These are phyloP conservation scores for Porcisia deanei DNA, from an alignment of 208 protist species.

Conservation along the genomic window DNA sequence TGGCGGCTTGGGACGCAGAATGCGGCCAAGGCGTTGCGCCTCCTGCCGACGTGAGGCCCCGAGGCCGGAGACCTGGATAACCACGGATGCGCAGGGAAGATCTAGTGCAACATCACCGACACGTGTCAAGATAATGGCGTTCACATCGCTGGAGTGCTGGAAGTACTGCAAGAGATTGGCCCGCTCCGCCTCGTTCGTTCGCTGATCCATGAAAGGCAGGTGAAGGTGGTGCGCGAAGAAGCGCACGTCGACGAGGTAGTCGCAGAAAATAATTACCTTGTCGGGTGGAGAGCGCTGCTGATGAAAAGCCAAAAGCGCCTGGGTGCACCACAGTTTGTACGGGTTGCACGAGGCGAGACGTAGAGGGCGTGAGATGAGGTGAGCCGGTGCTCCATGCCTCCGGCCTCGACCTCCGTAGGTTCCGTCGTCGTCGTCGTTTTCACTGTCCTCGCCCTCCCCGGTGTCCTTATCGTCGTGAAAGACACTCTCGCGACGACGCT, in stretches of 20 bases:
- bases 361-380: conserved; percentile 31
- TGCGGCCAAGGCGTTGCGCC: conserved; percentile 98
- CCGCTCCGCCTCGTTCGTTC: conserved; percentile 83
- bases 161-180: conserved; percentile 86
- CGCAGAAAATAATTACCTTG: conserved; percentile 94
- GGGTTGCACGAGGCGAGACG: conserved; percentile 88
- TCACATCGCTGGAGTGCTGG: conserved; percentile 72
- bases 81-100: conserved; percentile 99
- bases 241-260: conserved; percentile 82
- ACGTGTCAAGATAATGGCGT: conserved; percentile 97
- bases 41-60: conserved; percentile 96
- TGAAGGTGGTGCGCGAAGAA: conserved; percentile 85
- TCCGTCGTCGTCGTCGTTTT: not conserved
- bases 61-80: conserved; percentile 98
- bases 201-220: conserved; percentile 87
- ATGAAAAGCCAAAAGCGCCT: conserved; percentile 96
- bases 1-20: conserved; percentile 93
- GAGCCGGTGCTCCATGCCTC: not conserved
- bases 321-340: conserved; percentile 90
- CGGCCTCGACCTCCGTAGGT: not conserved
- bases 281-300: conserved; percentile 90
- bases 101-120: conserved; percentile 98
- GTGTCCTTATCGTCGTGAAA: not conserved
- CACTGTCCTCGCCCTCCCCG: conserved; percentile 7
- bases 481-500: conserved; percentile 4